Conservation (phyloP, 768 basidiomycete species). For the Suillus americanus region DNA sequence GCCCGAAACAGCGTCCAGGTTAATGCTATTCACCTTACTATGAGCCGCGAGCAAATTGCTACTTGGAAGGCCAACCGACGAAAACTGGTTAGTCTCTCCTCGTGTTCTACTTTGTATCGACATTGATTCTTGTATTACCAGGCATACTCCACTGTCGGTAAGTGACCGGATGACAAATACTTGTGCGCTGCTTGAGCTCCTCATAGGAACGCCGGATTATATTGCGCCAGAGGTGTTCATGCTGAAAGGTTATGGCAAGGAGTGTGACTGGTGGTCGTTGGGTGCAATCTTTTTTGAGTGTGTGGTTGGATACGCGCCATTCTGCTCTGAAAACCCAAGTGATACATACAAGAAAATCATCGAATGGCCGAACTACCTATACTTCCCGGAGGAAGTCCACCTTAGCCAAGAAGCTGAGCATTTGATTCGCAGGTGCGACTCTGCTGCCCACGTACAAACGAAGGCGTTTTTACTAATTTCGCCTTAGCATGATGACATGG, state of each 20-base stretch:
- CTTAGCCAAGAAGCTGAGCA: slow-evolving; percentile 92
- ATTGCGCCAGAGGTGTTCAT: slow-evolving; percentile 98
- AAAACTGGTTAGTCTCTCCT: slow-evolving; percentile 65
- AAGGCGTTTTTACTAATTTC: slow-evolving; percentile 11
- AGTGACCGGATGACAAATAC: slow-evolving; percentile 8
- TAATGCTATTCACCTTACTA: slow-evolving; percentile 95
- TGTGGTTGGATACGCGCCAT: slow-evolving; percentile 95
- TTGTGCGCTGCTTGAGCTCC: slow-evolving; percentile 3
- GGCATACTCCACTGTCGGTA: slow-evolving; percentile 90
- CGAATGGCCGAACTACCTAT: slow-evolving; percentile 89
- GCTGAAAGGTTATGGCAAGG: slow-evolving; percentile 96
- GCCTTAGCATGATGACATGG: slow-evolving; percentile 79
- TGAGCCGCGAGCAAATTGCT: slow-evolving; percentile 95
- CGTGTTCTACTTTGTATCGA: not conserved
- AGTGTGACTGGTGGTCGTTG: slow-evolving; percentile 99
- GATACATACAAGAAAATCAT: slow-evolving; percentile 99
- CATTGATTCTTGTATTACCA: slow-evolving; percentile 28
- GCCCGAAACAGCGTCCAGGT: slow-evolving; percentile 96
- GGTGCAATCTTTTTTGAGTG: slow-evolving; percentile 99
- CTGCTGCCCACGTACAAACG: not conserved
- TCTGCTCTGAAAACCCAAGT: slow-evolving; percentile 95
- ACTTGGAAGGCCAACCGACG: slow-evolving; percentile 99
- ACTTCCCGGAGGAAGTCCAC: slow-evolving; percentile 93
- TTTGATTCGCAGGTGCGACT: slow-evolving; percentile 73
- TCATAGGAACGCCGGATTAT: slow-evolving; percentile 44